Percentiles rank a stretch among this genome's conserved stretches.
Conservation (phyloP, 73 alveolate species). For the Urostyla sp. region DNA sequence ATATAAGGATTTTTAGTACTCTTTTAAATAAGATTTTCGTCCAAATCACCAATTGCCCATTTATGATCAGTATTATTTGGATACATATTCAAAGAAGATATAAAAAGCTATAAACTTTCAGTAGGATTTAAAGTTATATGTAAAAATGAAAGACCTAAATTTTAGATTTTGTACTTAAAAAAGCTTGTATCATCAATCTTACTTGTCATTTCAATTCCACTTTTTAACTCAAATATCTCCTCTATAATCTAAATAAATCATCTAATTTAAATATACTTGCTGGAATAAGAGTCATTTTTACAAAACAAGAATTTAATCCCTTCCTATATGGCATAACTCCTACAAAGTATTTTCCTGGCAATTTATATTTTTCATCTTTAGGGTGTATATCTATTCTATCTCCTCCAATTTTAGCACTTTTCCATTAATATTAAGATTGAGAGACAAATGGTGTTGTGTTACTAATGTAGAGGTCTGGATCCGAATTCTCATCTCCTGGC, state of each 20-base stretch:
- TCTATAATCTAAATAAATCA: neutral
- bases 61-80: slow-evolving; percentile 48
- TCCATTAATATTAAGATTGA: slow-evolving; percentile 49
- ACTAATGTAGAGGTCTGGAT: slow-evolving; percentile 63
- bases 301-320: slow-evolving; percentile 56
- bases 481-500: slow-evolving; percentile 67
- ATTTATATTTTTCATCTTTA: slow-evolving; percentile 44
- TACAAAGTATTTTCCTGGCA: slow-evolving; percentile 36
- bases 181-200: slow-evolving; percentile 1
- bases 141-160: slow-evolving; percentile 21
- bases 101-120: slow-evolving; percentile 8
- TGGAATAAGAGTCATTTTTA: slow-evolving; percentile 20
- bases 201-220: neutral
- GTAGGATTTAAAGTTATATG: neutral
- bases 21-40: neutral
- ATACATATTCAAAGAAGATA: slow-evolving; percentile 38
- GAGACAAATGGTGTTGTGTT: slow-evolving; percentile 46
- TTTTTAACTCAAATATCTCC: neutral
- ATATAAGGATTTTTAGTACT: slow-evolving; percentile 14
- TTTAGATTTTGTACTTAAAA: slow-evolving; percentile 21
- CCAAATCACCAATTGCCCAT: slow-evolving; percentile 60
- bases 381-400: slow-evolving; percentile 67
- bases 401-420: slow-evolving; percentile 68
- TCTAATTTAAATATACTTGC: slow-evolving; percentile 15
- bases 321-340: slow-evolving; percentile 56